Conservation (phyloP, 148 eudicot species). For the Fagopyrum esculentum region DNA sequence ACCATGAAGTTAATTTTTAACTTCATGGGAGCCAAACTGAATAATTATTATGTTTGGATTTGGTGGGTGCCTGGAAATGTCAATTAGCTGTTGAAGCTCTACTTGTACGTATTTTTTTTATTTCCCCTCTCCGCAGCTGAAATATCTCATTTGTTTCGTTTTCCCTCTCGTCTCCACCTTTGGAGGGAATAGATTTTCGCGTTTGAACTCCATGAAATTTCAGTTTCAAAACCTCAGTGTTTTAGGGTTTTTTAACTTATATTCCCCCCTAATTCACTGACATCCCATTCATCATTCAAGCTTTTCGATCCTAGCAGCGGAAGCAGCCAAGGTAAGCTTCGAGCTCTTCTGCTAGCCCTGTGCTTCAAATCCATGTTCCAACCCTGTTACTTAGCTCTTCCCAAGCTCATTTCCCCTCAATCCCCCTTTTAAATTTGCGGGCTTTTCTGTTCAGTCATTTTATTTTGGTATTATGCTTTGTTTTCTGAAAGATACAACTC, state of each 20-base stretch:
- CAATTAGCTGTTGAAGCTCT: neutral
- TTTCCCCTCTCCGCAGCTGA: neutral
- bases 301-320: neutral
- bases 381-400: neutral
- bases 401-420: neutral
- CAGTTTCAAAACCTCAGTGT: slow-evolving; percentile 3
- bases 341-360: neutral
- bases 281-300: neutral
- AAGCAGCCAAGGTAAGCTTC: slow-evolving; percentile 7
- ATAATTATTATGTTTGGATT: no score
- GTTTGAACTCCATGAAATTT: slow-evolving; percentile 10
- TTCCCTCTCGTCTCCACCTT: slow-evolving; percentile 11
- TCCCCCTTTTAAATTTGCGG: neutral
- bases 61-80: neutral
- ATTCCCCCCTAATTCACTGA: neutral
- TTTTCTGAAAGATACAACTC: neutral
- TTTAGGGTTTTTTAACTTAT: neutral
- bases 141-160: neutral
- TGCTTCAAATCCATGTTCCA: neutral
- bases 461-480: neutral
- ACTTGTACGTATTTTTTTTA: neutral
- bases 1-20: no score
- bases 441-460: neutral
- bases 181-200: slow-evolving; percentile 10
- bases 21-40: no score